Evolutionary conservation across 2,329 filamentous ascomycete species (phyloP).

Genomic region (Ophiosphaerella herpotricha): DNA sequence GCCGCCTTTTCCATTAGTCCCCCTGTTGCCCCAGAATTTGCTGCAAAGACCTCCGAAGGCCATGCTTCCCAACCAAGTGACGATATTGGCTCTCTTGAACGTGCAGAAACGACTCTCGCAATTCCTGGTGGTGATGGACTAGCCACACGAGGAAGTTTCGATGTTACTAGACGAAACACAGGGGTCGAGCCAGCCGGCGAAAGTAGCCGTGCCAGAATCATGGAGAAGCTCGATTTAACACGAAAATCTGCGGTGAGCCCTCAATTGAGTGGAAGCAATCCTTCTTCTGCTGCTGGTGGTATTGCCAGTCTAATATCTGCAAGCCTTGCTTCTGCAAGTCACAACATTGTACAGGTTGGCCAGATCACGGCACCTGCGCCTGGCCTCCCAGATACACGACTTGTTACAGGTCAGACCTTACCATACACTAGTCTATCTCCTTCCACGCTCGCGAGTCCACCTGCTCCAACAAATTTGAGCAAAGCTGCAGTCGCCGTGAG

Average conservation of each 20-base stretch:
- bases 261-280: conserved; percentile 47
- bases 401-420: conserved; percentile 51
- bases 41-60: conserved; percentile 74
- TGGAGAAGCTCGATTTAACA: conserved; percentile 89
- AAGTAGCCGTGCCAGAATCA: conserved; percentile 76
- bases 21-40: conserved; percentile 86
- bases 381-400: conserved; percentile 42
- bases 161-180: conserved; percentile 63
- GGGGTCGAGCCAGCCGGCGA: conserved; percentile 68
- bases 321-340: conserved; percentile 72
- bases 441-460: conserved; percentile 79
- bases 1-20: conserved; percentile 92
- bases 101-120: conserved; percentile 63
- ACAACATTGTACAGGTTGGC: conserved; percentile 73
- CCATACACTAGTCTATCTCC: conserved; percentile 74
- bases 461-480: conserved; percentile 82
- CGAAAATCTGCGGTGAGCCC: conserved; percentile 71
- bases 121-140: conserved; percentile 64
- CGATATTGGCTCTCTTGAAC: conserved; percentile 61
- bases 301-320: conserved; percentile 86
- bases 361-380: conserved; percentile 47
- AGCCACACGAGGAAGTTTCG: conserved; percentile 70
- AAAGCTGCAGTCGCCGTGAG: conserved; percentile 81
- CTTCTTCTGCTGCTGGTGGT: conserved; percentile 61
- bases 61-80: conserved; percentile 60